phyloP scores from a whole-genome alignment of 371 early-diverging fungal genomes.

The Encephalitozoon cuniculi region DNA sequence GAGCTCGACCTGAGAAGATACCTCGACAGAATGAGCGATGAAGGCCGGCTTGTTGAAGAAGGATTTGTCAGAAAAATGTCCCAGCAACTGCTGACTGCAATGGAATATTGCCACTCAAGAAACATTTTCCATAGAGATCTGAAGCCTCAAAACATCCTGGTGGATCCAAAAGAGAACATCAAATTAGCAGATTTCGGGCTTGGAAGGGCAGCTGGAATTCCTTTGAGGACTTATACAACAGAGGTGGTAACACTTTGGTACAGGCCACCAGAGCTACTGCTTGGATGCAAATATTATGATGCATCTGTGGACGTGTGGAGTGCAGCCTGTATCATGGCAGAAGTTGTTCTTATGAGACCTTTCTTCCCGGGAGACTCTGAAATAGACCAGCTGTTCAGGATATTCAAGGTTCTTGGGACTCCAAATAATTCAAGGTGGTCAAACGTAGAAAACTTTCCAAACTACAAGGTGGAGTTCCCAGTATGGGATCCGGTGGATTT shows the following conservation, averaged over 20 bases:
- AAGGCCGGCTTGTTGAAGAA: constrained; percentile 5
- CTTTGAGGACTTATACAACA: constrained; percentile 55
- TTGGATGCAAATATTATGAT: constrained; percentile 57
- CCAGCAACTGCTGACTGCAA: constrained; percentile 88
- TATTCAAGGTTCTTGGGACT: constrained; percentile 94
- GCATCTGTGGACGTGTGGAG: constrained; percentile 82
- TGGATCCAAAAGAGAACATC: constrained; percentile 45
- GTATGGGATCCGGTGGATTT: constrained; percentile 57
- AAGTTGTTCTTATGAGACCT: constrained; percentile 83
- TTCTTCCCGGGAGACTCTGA: constrained; percentile 95
- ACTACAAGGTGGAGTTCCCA: constrained; percentile 63
- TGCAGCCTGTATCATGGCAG: constrained; percentile 95
- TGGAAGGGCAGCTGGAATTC: constrained; percentile 53
- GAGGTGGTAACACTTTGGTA: constrained; percentile 61
- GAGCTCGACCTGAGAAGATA: constrained; percentile 90
- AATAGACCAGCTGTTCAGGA: constrained; percentile 96
- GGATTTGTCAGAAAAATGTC: constrained; percentile 44
- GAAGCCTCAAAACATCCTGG: constrained; percentile 68
- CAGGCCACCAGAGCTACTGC: constrained; percentile 60
- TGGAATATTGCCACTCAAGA: constrained; percentile 90
- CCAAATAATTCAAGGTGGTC: constrained; percentile 92
- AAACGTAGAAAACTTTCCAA: constrained; percentile 69
- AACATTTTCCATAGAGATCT: constrained; percentile 87
- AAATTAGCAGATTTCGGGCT: constrained; percentile 62
- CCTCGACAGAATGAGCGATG: constrained; percentile 68